Conservation (phyloP, 768 basidiomycete species). For the Mycena vitilis region DNA sequence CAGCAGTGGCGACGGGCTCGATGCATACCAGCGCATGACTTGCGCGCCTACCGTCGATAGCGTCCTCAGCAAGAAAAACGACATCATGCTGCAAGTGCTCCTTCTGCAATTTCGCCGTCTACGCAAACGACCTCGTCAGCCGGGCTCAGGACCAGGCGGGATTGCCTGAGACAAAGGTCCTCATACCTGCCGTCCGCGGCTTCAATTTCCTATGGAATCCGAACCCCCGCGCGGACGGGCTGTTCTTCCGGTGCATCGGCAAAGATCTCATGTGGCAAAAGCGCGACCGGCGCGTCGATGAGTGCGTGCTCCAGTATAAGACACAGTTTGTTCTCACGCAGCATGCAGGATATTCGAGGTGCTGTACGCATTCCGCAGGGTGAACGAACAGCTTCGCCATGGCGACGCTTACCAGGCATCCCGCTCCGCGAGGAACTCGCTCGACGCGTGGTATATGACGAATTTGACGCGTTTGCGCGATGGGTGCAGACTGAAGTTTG, state of each 20-base stretch:
- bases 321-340: too few species aligned
- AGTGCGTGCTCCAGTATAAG: conserved; percentile 2
- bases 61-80: not conserved
- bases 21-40: not conserved
- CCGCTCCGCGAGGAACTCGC: conserved; percentile 4
- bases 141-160: conserved; percentile 9
- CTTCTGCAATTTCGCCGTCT: conserved; percentile 21
- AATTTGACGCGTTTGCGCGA: conserved; percentile 13
- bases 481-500: conserved; percentile 9
- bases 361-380: conserved; percentile 13
- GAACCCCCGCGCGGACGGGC: not conserved
- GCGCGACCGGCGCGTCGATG: conserved; percentile 13
- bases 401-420: not conserved
- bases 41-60: conserved; percentile 9
- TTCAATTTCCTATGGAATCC: not conserved
- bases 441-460: not conserved
- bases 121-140: conserved; percentile 19
- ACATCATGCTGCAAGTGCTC: conserved; percentile 20
- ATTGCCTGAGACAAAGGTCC: conserved; percentile 10
- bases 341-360: conserved; percentile 20
- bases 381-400: conserved; percentile 12
- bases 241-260: conserved; percentile 21
- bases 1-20: not conserved
- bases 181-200: not conserved
- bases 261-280: conserved; percentile 26